Evolutionary conservation across 164 flowering plant species (phyloP).

Genomic region (Vitis rupestris): DNA sequence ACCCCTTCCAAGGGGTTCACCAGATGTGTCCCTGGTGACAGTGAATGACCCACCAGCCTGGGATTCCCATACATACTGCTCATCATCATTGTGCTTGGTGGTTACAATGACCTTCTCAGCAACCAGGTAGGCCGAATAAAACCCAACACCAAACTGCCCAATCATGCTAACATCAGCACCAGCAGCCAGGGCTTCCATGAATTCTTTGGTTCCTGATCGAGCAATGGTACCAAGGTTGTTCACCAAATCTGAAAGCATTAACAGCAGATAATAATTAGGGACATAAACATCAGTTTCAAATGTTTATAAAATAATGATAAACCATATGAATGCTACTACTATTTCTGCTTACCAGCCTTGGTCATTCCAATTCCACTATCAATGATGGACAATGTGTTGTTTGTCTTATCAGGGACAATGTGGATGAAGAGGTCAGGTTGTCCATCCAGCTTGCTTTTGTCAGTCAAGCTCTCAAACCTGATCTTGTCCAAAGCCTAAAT

Average conservation of each 20-base stretch:
- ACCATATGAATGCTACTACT: not conserved
- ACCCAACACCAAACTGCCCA: constrained; percentile 68
- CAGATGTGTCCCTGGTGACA: constrained; percentile 34
- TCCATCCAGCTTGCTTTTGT: constrained; percentile 62
- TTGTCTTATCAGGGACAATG: constrained; percentile 60
- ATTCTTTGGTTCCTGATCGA: constrained; percentile 65
- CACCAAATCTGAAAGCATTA: constrained; percentile 43
- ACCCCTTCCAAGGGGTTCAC: constrained; percentile 21
- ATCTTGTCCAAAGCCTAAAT: constrained; percentile 49
- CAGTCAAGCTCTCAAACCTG: constrained; percentile 56
- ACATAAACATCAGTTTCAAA: not conserved
- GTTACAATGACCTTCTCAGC: constrained; percentile 64
- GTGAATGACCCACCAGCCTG: constrained; percentile 60
- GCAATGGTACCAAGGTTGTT: constrained; percentile 64
- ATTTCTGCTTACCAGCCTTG: constrained; percentile 43
- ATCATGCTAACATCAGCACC: constrained; percentile 77
- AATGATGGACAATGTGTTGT: constrained; percentile 50
- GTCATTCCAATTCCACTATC: constrained; percentile 77
- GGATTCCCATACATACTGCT: constrained; percentile 56
- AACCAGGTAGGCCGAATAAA: constrained; percentile 58
- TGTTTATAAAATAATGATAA: not conserved
- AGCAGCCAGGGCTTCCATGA: constrained; percentile 67
- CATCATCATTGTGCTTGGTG: constrained; percentile 58
- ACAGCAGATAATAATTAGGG: not conserved
- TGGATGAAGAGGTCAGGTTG: constrained; percentile 69